Base-by-base conservation (phyloP, 768 basidiomycete genomes). In the Suillus alpinus region DNA sequence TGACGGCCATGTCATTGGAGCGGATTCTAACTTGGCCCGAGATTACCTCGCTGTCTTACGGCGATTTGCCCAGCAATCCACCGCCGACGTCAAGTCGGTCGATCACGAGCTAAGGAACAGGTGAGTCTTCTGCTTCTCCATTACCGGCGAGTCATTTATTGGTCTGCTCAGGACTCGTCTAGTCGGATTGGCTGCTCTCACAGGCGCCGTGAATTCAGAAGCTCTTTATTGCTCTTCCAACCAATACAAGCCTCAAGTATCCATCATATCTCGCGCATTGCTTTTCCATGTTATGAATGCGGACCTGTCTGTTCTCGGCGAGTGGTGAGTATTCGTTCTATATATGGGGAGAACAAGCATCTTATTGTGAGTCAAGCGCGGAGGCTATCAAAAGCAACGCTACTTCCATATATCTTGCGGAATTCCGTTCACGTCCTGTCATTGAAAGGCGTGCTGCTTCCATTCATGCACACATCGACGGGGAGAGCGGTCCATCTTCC, bases 381-480 rank as follows among this genome's bases (percentile, higher is more conserved):
- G 74, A 75, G 16, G 78, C 78, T 26, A 82, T 92, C 61, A 89
- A 87, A 69, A 86, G 88, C 53, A 81, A 87, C 43, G 82, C 92
- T 1, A 81, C 80, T 3, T 93, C 94, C 1, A 85, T 88, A 2
- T 95, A 92, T 71, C 77, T 95, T 65, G 85, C 85, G 13, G 93
- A 95, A 69, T 96, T 95, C 66, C 84, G 92, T 39, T 86, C 87
- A 5, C 81, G 90, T 58, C 94, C 95, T 12, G 77, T 86, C 2
- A 77, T 86, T 14, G 91, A 95, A 71, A 79, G 95, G 58, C 85
- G 92, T 34, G 94, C 95, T 0, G 89, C 91, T 5, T 96, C 94
- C 1, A 89, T 97, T 14, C 94, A 95, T 69, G 77, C 89, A 9
- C 94, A 96, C 70, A 75, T 94, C 16, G 90, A 95, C 64, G 94